Evolutionary conservation across 495 filamentous ascomycete species (phyloP), one percentile per base, ranked within the genome.

Genomic region (Penicillium paxilli): DNA sequence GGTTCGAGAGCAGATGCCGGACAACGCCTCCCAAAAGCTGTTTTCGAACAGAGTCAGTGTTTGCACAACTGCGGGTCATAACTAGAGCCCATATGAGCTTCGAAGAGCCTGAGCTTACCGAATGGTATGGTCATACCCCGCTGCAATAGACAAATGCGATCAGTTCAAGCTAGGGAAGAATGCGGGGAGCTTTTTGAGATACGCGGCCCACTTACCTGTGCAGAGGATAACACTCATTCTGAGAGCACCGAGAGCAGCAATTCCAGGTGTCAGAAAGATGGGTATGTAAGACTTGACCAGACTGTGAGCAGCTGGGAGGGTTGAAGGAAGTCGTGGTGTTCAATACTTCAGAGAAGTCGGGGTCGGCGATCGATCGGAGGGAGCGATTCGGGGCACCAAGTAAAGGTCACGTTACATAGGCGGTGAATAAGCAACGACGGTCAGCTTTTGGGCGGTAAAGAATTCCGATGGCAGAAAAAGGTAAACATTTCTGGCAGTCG

Each of bases 101-200:
- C 22, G 3, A n/a, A 17, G 4, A 44, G 26, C 22, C 16, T 46
- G 16, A 37, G 66, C 82, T 66, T 82, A 96, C 92, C 94, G 85
- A 63, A 98, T 98, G 33, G 94, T 98, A 76, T 98, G 94, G 79
- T 98, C 94, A 75, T 98, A 98, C 60, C 94, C 95, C 71, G 94
- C 94, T 90, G 73, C 68, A 48, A 49, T n/a, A 26, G 22, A 52
- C 25, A 44, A 54, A 10, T 21, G n/a, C 40, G 56, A 45, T 58
- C 51, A 72, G 66, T 38, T 53, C 50, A 47, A 50, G 63, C 52
- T 58, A 62, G 11, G 21, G 61, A 56, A 47, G 48, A 67, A 65
- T 64, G 61, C 53, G 61, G 58, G 64, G 55, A 57, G 52, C 37
- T 57, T 4, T 11, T 49, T n/a, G 20, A 22, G 12, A 37, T 25